Evolutionary conservation across 2,329 filamentous ascomycete species (phyloP), one percentile per base, ranked within the genome.

Genomic region (Drechslerella dactyloides): DNA sequence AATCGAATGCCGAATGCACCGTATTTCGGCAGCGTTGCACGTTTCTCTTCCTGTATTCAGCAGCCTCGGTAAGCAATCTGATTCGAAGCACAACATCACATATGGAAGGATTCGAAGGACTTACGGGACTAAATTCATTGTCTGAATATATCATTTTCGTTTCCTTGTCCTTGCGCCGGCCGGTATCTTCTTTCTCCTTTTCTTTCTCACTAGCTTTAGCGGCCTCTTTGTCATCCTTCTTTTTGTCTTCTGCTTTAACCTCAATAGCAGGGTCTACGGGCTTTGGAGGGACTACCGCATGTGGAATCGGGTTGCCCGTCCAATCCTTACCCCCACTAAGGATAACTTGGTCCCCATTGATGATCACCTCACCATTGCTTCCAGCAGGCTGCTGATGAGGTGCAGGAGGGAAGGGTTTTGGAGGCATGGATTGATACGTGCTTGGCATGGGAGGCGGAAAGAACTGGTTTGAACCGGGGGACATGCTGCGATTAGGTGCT

Each of bases 121-220:
- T 75, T 75, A 77, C 76, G 30, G 76, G 76, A 63, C 76, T 77
- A 37, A 75, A 74, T 24, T 76, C 74, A 55, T 76, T 76, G 56
- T 77, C 76, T 5, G 60, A 54, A 61, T 76, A 77, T 10, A 76
- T 60, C 73, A 76, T 73, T 44, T 74, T 74, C 8, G 75, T 75
- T 48, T 76, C 75, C 24, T 75, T 75, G 30, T 68, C 69, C 55
- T 75, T 76, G 2, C 72, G 74, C 27, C 75, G 76, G 24, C 57
- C 65, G 19, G 60, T 61, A 40, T 75, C 74, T 13, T 62, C 64
- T 21, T 73, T 75, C 50, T 75, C 75, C 66, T 75, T 74, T 13
- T 66, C 69, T 19, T 46, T 52, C 17, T 46, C 69, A 4, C 63
- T 24, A 24, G 61, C 66, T 52, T 74, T 74, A 50, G 70, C 58